phyloP scores from a whole-genome alignment of 202 grass and related monocot genomes.

The Elaeis oleifera region DNA sequence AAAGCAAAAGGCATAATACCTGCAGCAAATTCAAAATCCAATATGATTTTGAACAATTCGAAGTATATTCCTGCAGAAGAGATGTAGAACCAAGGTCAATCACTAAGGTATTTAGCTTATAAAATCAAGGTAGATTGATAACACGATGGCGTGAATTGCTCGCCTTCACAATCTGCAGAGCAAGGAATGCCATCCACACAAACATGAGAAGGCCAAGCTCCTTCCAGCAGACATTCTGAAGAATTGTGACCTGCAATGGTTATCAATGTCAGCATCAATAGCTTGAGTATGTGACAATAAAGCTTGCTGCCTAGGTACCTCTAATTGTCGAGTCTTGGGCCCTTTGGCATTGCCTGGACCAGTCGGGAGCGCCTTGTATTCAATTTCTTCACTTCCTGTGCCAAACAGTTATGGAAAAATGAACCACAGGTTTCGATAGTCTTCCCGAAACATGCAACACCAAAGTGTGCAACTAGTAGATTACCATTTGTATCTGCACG shows the following conservation, averaged over 20 bases:
- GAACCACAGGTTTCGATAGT: constrained; percentile 8
- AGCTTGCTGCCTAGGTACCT: too few species aligned
- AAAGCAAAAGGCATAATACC: neutral
- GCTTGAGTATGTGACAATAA: too few species aligned
- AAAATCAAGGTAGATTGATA: neutral
- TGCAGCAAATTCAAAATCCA: constrained; percentile 3
- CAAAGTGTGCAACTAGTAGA: constrained; percentile 1
- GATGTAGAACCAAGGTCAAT: neutral
- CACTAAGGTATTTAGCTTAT: too few species aligned
- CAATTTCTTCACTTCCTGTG: constrained; percentile 32
- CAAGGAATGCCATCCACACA: constrained; percentile 5
- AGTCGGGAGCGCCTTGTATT: constrained; percentile 58
- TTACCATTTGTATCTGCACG: constrained; percentile 47
- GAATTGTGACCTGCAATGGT: neutral
- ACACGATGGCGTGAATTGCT: neutral
- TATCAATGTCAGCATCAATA: too few species aligned
- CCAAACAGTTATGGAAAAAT: constrained; percentile 3
- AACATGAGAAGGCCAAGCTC: constrained; percentile 1
- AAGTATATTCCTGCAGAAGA: neutral
- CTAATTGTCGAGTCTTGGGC: too few species aligned
- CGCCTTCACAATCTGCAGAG: constrained; percentile 3
- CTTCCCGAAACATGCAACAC: constrained; percentile 18
- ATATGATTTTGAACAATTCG: neutral
- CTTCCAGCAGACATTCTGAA: constrained; percentile 12
- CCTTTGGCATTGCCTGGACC: constrained; percentile 32